Evolutionary conservation across 1,284 basidiomycete species (phyloP).

Genomic region (Ganoderma leucocontextum): DNA sequence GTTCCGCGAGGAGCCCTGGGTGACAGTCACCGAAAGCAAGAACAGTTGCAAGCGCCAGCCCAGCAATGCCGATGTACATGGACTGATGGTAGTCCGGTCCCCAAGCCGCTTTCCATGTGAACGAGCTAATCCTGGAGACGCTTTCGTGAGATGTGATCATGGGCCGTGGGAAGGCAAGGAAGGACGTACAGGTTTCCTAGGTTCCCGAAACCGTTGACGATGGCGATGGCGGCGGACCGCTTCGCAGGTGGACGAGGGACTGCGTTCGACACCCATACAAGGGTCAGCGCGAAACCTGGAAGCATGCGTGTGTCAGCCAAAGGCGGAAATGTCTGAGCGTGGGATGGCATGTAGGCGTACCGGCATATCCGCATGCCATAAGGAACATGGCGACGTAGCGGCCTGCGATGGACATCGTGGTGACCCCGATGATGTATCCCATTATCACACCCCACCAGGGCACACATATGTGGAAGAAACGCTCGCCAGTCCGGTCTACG

Average conservation of each 20-base stretch:
- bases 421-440: slow-evolving; percentile 68
- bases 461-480: slow-evolving; percentile 70
- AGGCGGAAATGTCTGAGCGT: neutral
- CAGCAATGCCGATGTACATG: slow-evolving; percentile 48
- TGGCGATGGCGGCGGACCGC: slow-evolving; percentile 55
- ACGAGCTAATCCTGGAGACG: slow-evolving; percentile 45
- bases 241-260: slow-evolving; percentile 72
- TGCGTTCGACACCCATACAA: slow-evolving; percentile 70
- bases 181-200: slow-evolving; percentile 47
- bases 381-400: slow-evolving; percentile 74
- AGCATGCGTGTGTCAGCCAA: neutral
- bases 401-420: slow-evolving; percentile 59
- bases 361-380: slow-evolving; percentile 64
- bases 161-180: neutral
- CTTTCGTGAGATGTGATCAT: neutral
- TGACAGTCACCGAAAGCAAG: slow-evolving; percentile 40
- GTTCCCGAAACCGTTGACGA: slow-evolving; percentile 52
- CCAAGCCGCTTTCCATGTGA: slow-evolving; percentile 49
- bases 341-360: slow-evolving; percentile 42
- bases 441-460: slow-evolving; percentile 70
- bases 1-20: neutral
- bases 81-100: slow-evolving; percentile 49
- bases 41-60: slow-evolving; percentile 38
- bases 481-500: slow-evolving; percentile 66
- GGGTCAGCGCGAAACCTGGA: slow-evolving; percentile 63